phyloP scores from a whole-genome alignment of 2,329 filamentous ascomycete genomes.

The Sporothrix brasiliensis region DNA sequence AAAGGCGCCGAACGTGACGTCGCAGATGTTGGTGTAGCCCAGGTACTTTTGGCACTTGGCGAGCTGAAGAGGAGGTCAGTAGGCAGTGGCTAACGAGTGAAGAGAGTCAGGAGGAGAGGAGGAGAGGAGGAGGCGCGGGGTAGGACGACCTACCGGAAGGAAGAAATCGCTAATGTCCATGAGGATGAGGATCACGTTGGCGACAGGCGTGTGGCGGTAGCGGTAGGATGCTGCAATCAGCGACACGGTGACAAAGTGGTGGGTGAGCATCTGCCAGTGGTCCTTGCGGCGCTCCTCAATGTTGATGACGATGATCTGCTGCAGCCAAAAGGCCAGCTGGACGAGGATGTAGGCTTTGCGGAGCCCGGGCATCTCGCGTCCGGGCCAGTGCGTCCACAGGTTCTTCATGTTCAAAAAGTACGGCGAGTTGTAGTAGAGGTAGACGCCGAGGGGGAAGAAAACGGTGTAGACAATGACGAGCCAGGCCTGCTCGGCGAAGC shows the following conservation, averaged over 20 bases:
- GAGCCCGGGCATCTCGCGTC: slow-evolving; percentile 70
- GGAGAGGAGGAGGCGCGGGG: no score
- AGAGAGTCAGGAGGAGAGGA: no score
- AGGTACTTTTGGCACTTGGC: slow-evolving; percentile 95
- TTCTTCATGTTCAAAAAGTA: slow-evolving; percentile 77
- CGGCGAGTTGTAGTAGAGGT: slow-evolving; percentile 74
- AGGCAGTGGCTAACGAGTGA: background rate
- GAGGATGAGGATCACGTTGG: slow-evolving; percentile 82
- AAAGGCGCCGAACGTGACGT: slow-evolving; percentile 81
- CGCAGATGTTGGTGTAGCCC: slow-evolving; percentile 74
- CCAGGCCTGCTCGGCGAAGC: slow-evolving; percentile 96
- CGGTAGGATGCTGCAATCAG: slow-evolving; percentile 82
- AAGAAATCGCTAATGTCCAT: slow-evolving; percentile 95
- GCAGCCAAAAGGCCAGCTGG: slow-evolving; percentile 90
- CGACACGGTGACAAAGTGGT: slow-evolving; percentile 85
- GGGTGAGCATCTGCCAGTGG: slow-evolving; percentile 91
- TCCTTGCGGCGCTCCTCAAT: slow-evolving; percentile 95
- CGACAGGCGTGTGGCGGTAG: slow-evolving; percentile 84
- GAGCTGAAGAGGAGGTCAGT: slow-evolving; percentile 53
- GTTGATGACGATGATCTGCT: slow-evolving; percentile 91
- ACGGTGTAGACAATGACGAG: slow-evolving; percentile 78
- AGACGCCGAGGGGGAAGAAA: slow-evolving; percentile 86
- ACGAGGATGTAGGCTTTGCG: slow-evolving; percentile 89
- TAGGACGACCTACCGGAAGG: slow-evolving; percentile 66
- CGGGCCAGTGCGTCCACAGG: slow-evolving; percentile 85